Evolutionary conservation across 1,284 basidiomycete species (phyloP).

Genomic region (Ceratobasidium sp.): DNA sequence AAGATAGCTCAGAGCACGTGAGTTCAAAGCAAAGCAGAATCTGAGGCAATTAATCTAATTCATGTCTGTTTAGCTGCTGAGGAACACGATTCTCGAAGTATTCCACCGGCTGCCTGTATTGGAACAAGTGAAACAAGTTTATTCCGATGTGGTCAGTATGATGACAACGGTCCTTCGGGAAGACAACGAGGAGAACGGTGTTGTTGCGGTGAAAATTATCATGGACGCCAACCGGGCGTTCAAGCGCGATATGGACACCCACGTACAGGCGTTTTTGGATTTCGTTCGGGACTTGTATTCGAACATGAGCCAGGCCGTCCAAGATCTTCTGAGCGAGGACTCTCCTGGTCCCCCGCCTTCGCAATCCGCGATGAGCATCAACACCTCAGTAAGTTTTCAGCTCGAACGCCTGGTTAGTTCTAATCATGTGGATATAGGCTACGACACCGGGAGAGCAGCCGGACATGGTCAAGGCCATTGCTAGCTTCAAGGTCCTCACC

Average conservation of each 20-base stretch:
- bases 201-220: slow-evolving; percentile 90
- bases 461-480: slow-evolving; percentile 70
- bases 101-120: slow-evolving; percentile 88
- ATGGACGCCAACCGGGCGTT: slow-evolving; percentile 82
- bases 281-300: slow-evolving; percentile 79
- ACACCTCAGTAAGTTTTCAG: slow-evolving; percentile 41
- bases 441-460: slow-evolving; percentile 42
- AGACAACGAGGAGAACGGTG: slow-evolving; percentile 98
- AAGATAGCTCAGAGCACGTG: slow-evolving; percentile 41
- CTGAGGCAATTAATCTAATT: neutral
- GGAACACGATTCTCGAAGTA: slow-evolving; percentile 86
- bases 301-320: slow-evolving; percentile 80
- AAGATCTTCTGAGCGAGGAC: slow-evolving; percentile 71
- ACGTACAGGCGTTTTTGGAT: slow-evolving; percentile 83
- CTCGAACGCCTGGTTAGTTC: neutral
- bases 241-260: slow-evolving; percentile 79
- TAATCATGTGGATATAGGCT: slow-evolving; percentile 19
- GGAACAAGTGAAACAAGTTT: slow-evolving; percentile 80
- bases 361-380: slow-evolving; percentile 38
- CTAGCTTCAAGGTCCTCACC: slow-evolving; percentile 94
- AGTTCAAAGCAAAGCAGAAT: slow-evolving; percentile 6
- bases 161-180: slow-evolving; percentile 85
- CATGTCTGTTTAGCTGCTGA: slow-evolving; percentile 67
- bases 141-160: slow-evolving; percentile 73
- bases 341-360: slow-evolving; percentile 48